Conservation (phyloP, 352 stramenopile species). For the Halophytophthora polymorphica region DNA sequence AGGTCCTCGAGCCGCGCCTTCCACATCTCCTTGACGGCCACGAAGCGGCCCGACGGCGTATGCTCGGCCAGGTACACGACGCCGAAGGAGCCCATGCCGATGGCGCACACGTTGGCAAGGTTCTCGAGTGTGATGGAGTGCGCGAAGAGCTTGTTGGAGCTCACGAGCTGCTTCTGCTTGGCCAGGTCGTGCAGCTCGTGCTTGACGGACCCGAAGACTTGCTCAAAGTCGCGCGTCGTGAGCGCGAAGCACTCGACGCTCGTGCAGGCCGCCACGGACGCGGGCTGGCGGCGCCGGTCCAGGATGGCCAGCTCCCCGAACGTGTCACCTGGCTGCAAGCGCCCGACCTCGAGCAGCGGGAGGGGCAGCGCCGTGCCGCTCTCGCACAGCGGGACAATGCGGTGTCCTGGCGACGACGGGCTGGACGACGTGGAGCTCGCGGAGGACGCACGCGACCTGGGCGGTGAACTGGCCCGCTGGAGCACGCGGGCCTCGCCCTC, state of each 20-base stretch:
- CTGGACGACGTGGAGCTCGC: constrained; percentile 6
- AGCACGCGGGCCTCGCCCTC: constrained; percentile 41
- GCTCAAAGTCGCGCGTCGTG: constrained; percentile 61
- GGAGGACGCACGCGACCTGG: constrained; percentile 21
- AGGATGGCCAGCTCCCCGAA: constrained; percentile 66
- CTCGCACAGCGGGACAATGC: constrained; percentile 5
- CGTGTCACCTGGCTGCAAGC: constrained; percentile 45
- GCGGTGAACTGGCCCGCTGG: constrained; percentile 30
- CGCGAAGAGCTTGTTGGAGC: constrained; percentile 43
- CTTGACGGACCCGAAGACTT: constrained; percentile 36
- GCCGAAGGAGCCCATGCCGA: constrained; percentile 95
- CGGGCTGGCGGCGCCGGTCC: constrained; percentile 50
- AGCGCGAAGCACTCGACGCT: constrained; percentile 73
- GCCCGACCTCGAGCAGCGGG: constrained; percentile 29
- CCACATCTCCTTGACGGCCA: constrained; percentile 62
- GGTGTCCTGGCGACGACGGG: constrained; percentile 15
- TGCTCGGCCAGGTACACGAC: constrained; percentile 93
- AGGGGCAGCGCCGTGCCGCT: not conserved
- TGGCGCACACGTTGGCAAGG: constrained; percentile 41
- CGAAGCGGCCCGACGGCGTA: constrained; percentile 38
- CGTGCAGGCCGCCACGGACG: constrained; percentile 56
- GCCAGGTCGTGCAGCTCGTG: constrained; percentile 29
- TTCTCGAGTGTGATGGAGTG: constrained; percentile 50
- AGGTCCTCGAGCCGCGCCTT: constrained; percentile 41
- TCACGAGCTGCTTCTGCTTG: constrained; percentile 29